These are phyloP conservation scores for Backusella tarrabulga DNA, from an alignment of 192 early-diverging fungal genomes.

Conservation along the genomic window DNA sequence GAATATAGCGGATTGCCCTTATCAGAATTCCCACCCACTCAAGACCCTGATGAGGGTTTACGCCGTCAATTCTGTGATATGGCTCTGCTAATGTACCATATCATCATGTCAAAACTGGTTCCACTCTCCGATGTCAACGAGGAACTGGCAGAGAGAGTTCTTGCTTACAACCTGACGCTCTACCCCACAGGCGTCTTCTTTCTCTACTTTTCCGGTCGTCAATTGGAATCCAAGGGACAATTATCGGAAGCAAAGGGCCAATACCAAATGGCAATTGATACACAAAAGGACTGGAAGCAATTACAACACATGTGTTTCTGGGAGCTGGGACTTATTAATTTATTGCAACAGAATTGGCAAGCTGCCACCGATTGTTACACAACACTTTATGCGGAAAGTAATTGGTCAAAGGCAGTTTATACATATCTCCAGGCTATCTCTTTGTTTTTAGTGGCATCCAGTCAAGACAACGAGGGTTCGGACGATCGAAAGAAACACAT, in stretches of 20 bases:
- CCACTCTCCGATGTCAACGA: constrained; percentile 68
- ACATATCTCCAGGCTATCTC: constrained; percentile 69
- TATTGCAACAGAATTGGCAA: constrained; percentile 61
- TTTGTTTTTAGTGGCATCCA: constrained; percentile 39
- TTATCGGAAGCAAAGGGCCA: constrained; percentile 60
- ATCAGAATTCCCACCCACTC: constrained; percentile 32
- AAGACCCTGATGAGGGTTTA: constrained; percentile 55
- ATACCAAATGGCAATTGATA: constrained; percentile 53
- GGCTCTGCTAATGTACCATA: constrained; percentile 69
- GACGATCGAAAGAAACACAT: constrained; percentile 20
- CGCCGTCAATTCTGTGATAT: constrained; percentile 76
- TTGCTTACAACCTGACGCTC: constrained; percentile 50
- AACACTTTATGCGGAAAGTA: constrained; percentile 71
- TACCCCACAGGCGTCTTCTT: constrained; percentile 73
- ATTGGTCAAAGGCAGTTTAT: constrained; percentile 86
- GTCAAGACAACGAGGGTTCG: constrained; percentile 35
- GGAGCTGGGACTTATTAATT: constrained; percentile 70
- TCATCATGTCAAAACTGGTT: constrained; percentile 69
- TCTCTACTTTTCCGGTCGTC: constrained; percentile 67
- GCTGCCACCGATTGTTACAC: constrained; percentile 59
- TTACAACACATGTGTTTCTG: constrained; percentile 80
- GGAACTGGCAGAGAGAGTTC: constrained; percentile 57
- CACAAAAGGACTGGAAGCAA: constrained; percentile 70
- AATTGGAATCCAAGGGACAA: constrained; percentile 54
- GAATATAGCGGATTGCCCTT: constrained; percentile 32